Evolutionary conservation across 805 yeast genomes (phyloP).

Genomic region (Yarrowia deformans): DNA sequence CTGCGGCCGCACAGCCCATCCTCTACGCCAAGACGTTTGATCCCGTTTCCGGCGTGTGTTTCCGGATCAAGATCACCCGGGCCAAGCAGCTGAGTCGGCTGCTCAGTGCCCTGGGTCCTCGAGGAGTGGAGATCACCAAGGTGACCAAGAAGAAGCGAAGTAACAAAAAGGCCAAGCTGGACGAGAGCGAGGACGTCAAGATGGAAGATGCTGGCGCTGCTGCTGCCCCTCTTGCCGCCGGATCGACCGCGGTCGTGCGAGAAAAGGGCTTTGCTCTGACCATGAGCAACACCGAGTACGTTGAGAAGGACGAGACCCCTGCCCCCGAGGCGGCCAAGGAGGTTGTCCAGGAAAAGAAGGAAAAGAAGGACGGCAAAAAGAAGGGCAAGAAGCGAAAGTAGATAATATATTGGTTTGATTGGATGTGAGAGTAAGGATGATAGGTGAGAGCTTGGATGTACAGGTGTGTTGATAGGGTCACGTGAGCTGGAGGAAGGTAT

Average conservation of each 20-base stretch:
- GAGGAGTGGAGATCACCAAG: conserved; percentile 44
- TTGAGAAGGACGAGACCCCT: conserved; percentile 35
- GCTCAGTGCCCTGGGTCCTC: conserved; percentile 70
- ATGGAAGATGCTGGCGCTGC: conserved; percentile 14
- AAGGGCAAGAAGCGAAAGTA: conserved; percentile 38
- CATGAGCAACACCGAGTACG: conserved; percentile 39
- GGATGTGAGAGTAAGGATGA: no score
- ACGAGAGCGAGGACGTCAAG: conserved; percentile 10
- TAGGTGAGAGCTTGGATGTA: no score
- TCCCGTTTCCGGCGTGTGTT: conserved; percentile 66
- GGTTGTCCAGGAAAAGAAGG: conserved; percentile 18
- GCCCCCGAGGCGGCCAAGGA: conserved; percentile 16
- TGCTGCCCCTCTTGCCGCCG: not conserved
- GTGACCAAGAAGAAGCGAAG: conserved; percentile 25
- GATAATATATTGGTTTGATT: conserved; percentile 18
- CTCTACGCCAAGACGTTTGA: conserved; percentile 69
- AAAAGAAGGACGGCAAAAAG: conserved; percentile 35
- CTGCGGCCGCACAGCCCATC: conserved; percentile 48
- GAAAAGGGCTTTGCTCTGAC: conserved; percentile 35
- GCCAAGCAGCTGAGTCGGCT: conserved; percentile 77
- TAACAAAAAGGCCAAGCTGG: conserved; percentile 25
- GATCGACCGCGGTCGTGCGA: conserved; percentile 19
- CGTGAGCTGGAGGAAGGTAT: not conserved
- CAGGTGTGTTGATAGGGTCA: no score
- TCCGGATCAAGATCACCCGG: conserved; percentile 64